Evolutionary conservation across 192 early-diverging fungal species (phyloP), one percentile per base, ranked within the genome.

Genomic region (Mortierella alpina): DNA sequence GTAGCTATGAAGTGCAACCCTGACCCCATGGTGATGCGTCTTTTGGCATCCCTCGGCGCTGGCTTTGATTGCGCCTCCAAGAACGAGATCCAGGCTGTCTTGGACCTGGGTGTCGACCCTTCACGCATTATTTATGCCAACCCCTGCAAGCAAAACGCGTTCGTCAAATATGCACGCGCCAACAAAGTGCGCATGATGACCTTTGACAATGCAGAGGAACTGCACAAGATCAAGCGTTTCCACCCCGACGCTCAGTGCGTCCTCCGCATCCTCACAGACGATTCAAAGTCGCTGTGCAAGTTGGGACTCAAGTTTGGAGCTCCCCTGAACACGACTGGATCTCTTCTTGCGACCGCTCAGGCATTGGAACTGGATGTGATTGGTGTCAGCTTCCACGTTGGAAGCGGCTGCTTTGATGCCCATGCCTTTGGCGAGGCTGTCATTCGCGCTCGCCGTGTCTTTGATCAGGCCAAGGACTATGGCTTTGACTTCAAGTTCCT

Each of bases 11-110:
- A 99, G 84, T 98, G 96, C 81, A 97, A 97, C 86, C 95, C 97
- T 31, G 97, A 99, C 72, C 88, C 89, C 45, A 87, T 90, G 62
- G 90, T 99, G 49, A 69, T 97, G 64, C 91, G 92, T 74, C 89
- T 95, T 20, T 86, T 99, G 51, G 92, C 90, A 42, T 83, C 86
- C 17, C 82, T 96, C 47, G 96, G 95, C 22, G 89, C 92, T 22
- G 96, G 97, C 11, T 99, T 99, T 80, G 98, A 99, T 87, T 98
- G 97, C 72, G 98, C 98, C n/a, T 94, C 93, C 90, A 95, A 93
- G 84, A 87, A 85, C 49, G 98, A 99, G 90, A 93, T 99, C 31
- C 89, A 95, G 68, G 87, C 90, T 52, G 91, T 92, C 48, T 87
- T 98, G 49, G 85, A 89, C 42, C 72, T 90, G 47, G 94, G 95